phyloP scores from a whole-genome alignment of 2,329 filamentous ascomycete genomes.

The Rhexocercosporidium sp. region DNA sequence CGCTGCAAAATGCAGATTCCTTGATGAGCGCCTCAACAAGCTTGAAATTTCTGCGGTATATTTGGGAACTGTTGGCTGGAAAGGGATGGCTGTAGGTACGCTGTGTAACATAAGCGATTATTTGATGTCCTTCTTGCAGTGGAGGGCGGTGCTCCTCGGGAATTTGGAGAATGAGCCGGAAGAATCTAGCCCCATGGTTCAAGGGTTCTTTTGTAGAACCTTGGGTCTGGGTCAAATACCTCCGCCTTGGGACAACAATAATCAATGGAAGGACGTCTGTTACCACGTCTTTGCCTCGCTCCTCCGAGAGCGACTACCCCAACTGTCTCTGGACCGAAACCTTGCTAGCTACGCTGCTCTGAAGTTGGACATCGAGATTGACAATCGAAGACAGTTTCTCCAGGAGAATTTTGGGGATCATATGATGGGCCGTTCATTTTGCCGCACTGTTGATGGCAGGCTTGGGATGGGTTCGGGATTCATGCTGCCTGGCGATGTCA shows the following conservation, averaged over 20 bases:
- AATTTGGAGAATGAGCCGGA: too few species aligned
- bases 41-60: too few species aligned
- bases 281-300: not conserved
- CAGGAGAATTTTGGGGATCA: slow-evolving; percentile 1
- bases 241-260: not conserved
- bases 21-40: too few species aligned
- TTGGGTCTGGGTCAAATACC: too few species aligned
- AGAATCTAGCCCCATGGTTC: not conserved
- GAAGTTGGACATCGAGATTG: not conserved
- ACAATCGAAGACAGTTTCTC: not conserved
- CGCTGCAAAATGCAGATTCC: too few species aligned
- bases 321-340: not conserved
- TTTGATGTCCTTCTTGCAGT: too few species aligned
- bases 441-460: not conserved
- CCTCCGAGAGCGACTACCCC: not conserved
- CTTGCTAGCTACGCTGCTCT: not conserved
- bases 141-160: too few species aligned
- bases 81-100: too few species aligned
- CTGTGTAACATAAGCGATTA: too few species aligned
- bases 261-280: not conserved
- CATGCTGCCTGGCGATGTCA: not conserved
- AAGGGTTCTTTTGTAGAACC: too few species aligned
- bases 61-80: too few species aligned
- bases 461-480: slow-evolving; percentile 1
- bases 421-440: slow-evolving; percentile 6